Percentiles rank a stretch among this genome's conserved stretches.
These are phyloP conservation scores for Millerozyma acaciae DNA, from an alignment of 805 yeast species.

Conservation along the genomic window DNA sequence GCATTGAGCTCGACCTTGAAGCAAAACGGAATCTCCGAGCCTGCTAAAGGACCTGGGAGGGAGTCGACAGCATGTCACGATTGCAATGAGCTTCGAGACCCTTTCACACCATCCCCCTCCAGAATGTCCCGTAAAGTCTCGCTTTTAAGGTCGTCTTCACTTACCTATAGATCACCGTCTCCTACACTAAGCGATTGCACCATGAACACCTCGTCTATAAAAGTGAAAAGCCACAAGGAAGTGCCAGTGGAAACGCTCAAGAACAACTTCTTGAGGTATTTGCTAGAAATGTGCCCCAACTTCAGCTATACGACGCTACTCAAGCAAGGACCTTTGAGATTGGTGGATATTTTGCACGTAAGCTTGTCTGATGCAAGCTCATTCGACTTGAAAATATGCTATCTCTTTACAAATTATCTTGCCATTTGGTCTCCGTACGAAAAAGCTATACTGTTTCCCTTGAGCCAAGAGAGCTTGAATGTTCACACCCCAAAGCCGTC, in stretches of 20 bases:
- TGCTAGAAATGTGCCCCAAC: conserved; percentile 20
- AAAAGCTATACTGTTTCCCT: conserved; percentile 11
- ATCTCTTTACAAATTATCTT: conserved; percentile 32
- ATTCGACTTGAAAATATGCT: conserved; percentile 16
- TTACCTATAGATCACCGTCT: conserved; percentile 14
- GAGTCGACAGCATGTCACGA: no score
- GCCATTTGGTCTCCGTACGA: conserved; percentile 17
- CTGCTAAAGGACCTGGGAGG: no score
- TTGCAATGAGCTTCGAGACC: no score
- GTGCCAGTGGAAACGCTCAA: conserved; percentile 25
- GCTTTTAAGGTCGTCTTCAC: not conserved
- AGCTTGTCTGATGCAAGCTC: conserved; percentile 12
- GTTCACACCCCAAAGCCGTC: conserved; percentile 22
- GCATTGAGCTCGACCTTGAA: conserved; percentile 8
- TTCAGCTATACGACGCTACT: conserved; percentile 24
- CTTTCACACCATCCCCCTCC: not conserved
- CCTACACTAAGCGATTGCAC: conserved; percentile 19
- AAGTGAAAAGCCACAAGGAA: conserved; percentile 13
- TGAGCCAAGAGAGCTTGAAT: conserved; percentile 6
- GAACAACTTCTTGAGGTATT: conserved; percentile 23
- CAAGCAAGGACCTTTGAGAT: conserved; percentile 31
- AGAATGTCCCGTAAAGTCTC: not conserved
- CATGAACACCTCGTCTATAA: conserved; percentile 14
- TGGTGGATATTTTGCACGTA: conserved; percentile 32
- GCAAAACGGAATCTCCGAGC: not conserved